Evolutionary conservation across 116 monocot species (phyloP).

Genomic region (Iris pallida): DNA sequence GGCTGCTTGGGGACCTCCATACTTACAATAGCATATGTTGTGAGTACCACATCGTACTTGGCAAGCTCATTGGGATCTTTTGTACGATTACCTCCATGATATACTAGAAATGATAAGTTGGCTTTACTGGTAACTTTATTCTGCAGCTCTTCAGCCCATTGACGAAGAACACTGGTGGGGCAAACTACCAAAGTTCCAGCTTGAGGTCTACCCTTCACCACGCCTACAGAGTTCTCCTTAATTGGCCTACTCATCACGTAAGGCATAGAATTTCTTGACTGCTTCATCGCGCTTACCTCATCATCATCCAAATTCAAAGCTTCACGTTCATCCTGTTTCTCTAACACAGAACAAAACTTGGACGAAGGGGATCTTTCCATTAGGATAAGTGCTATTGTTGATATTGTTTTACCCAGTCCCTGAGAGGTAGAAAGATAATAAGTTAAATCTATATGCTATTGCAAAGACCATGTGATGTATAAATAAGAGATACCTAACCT

Average conservation of each 20-base stretch:
- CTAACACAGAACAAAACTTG: conserved; percentile 7
- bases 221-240: conserved; percentile 14
- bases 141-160: conserved; percentile 72
- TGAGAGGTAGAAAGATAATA: conserved; percentile 13
- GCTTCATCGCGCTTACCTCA: conserved; percentile 11
- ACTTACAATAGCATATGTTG: conserved; percentile 81
- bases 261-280: conserved; percentile 5
- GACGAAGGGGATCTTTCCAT: conserved; percentile 40
- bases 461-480: not conserved
- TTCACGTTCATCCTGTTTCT: conserved; percentile 33
- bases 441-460: not conserved
- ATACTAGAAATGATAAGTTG: conserved; percentile 53
- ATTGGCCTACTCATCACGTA: not conserved
- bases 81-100: conserved; percentile 74
- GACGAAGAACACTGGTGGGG: conserved; percentile 78
- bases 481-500: conserved; percentile 30
- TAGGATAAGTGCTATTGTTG: conserved; percentile 70
- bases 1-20: conserved; percentile 67
- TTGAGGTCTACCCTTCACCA: conserved; percentile 43
- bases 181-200: conserved; percentile 86
- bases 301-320: conserved; percentile 46
- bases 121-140: conserved; percentile 52
- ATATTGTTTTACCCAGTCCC: conserved; percentile 80
- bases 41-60: conserved; percentile 80
- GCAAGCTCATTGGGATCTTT: conserved; percentile 65